Conservation (phyloP, 169 alveolate species). For the Plasmodium relictum region DNA sequence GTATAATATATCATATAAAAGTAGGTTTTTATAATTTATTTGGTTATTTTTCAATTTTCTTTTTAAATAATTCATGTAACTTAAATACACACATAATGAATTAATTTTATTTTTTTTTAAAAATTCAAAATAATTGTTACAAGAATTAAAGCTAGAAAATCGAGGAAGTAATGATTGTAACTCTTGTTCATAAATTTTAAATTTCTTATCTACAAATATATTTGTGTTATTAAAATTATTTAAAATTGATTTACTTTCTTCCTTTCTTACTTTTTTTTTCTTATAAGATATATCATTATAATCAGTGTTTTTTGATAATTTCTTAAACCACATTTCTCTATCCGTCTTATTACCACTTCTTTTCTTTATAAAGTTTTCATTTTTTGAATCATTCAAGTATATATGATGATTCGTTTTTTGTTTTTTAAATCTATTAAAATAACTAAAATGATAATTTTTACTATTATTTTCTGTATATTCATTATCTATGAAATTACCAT, state of each 20-base stretch:
- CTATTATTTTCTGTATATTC: not conserved
- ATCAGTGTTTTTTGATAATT: not conserved
- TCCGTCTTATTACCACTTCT: no score
- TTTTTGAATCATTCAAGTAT: no score
- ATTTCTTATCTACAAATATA: conserved; percentile 52
- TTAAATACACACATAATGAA: conserved; percentile 20
- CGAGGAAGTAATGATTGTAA: conserved; percentile 70
- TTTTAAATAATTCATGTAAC: conserved; percentile 10
- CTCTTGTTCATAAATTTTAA: conserved; percentile 46
- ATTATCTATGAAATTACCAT: not conserved
- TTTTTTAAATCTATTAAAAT: not conserved
- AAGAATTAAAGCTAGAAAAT: conserved; percentile 53
- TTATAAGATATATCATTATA: not conserved
- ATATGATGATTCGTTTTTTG: no score
- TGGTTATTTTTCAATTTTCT: conserved; percentile 8
- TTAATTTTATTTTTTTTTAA: conserved; percentile 6
- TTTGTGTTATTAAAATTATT: conserved; percentile 49
- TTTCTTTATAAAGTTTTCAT: no score
- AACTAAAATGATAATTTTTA: not conserved
- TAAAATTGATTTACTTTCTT: conserved; percentile 6
- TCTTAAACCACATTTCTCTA: no score
- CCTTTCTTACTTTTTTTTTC: not conserved
- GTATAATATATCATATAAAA: conserved; percentile 31
- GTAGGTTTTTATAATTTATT: conserved; percentile 7
- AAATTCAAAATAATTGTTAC: conserved; percentile 1